Percentiles rank a stretch among this genome's conserved stretches.
These are phyloP conservation scores for Gossypium anomalum DNA, from an alignment of 345 rosid species.

Conservation along the genomic window DNA sequence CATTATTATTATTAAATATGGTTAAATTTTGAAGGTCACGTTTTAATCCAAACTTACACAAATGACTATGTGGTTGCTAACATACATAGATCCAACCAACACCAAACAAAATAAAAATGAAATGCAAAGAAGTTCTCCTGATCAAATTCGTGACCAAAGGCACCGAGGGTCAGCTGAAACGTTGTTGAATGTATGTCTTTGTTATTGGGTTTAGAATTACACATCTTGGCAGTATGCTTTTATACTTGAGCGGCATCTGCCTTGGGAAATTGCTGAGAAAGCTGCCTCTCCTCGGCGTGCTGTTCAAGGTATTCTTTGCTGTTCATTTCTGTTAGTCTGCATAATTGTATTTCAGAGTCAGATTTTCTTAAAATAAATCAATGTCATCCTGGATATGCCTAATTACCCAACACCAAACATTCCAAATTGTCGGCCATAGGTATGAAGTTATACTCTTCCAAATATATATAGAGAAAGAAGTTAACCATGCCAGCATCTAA, in stretches of 20 bases:
- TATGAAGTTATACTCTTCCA: not conserved
- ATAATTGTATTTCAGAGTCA: not conserved
- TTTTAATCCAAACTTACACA: not conserved
- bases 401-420: not conserved
- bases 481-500: not conserved
- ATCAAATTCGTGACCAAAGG: not conserved
- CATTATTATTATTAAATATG: not conserved
- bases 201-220: not conserved
- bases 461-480: not conserved
- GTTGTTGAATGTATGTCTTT: not conserved
- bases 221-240: not conserved
- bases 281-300: constrained; percentile 45
- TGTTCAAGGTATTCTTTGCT: constrained; percentile 91
- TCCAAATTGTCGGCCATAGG: not conserved
- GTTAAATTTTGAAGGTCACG: not conserved
- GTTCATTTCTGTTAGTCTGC: constrained; percentile 94
- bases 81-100: not conserved
- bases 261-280: constrained; percentile 4
- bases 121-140: not conserved
- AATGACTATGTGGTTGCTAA: not conserved
- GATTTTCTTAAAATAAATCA: not conserved
- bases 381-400: not conserved
- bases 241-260: not conserved
- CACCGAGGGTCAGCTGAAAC: not conserved
- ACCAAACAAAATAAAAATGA: not conserved